These are phyloP conservation scores for Kuraishia borneana DNA, from an alignment of 805 yeast genomes.

Conservation along the genomic window DNA sequence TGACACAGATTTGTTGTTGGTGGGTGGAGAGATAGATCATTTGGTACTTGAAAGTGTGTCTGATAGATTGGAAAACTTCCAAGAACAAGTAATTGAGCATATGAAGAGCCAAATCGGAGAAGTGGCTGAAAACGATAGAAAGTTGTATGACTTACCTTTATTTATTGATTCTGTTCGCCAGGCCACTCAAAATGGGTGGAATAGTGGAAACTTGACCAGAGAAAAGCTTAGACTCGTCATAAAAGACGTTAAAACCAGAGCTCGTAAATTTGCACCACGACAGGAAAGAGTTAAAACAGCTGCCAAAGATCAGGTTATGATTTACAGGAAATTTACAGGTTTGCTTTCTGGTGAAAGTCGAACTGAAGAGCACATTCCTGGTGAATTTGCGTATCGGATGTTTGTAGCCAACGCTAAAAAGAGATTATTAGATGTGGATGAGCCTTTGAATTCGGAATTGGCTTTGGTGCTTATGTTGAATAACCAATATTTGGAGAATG, in stretches of 20 bases:
- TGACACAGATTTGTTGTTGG: conserved; percentile 22
- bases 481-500: conserved; percentile 25
- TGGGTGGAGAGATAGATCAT: conserved; percentile 59
- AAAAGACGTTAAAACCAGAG: conserved; percentile 56
- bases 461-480: conserved; percentile 25
- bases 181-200: background rate
- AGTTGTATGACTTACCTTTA: background rate
- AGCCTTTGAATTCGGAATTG: conserved; percentile 30
- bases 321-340: conserved; percentile 41
- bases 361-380: conserved; percentile 7
- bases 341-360: conserved; percentile 15
- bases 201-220: background rate
- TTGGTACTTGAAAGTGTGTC: conserved; percentile 16
- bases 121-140: background rate
- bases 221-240: conserved; percentile 23
- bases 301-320: conserved; percentile 49
- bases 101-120: conserved; percentile 3
- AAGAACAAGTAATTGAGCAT: conserved; percentile 8
- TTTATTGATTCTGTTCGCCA: background rate
- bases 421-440: conserved; percentile 36
- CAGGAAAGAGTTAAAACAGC: conserved; percentile 36
- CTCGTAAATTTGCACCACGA: conserved; percentile 27
- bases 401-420: conserved; percentile 33
- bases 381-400: conserved; percentile 24
- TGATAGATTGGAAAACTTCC: no score